Conservation (phyloP, 352 stramenopile species). For the Stramenopiles sp. region DNA sequence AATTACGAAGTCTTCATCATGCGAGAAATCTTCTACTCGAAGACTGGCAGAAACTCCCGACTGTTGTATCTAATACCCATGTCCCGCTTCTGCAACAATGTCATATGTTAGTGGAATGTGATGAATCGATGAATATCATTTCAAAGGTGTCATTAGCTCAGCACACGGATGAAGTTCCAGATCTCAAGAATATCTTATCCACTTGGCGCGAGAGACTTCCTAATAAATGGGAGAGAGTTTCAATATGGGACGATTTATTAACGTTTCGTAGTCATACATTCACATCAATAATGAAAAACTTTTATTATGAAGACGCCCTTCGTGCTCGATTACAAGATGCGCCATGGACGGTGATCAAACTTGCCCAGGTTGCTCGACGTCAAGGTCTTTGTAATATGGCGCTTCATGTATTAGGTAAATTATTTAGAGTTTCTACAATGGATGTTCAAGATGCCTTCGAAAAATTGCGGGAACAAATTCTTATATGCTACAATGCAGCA, state of each 20-base stretch:
- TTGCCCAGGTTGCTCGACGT: conserved; percentile 50
- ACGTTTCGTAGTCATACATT: conserved; percentile 67
- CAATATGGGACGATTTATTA: conserved; percentile 58
- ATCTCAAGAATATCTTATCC: too few relatives aligned
- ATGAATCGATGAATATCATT: too few relatives aligned
- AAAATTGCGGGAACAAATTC: too few relatives aligned
- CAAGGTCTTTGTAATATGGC: conserved; percentile 44
- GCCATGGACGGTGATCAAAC: conserved; percentile 53
- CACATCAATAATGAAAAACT: conserved; percentile 37
- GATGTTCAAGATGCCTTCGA: too few relatives aligned
- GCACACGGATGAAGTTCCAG: too few relatives aligned
- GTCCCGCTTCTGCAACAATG: conserved; percentile 40
- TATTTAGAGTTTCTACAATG: too few relatives aligned
- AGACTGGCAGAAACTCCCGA: too few relatives aligned
- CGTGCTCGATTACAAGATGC: conserved; percentile 48
- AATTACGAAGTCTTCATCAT: too few relatives aligned
- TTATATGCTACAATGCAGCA: too few relatives aligned
- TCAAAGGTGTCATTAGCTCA: too few relatives aligned
- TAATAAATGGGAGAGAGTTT: conserved; percentile 58
- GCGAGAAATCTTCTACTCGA: too few relatives aligned
- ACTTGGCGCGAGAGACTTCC: conserved; percentile 54
- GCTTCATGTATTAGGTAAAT: conserved; percentile 33
- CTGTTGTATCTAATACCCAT: too few relatives aligned
- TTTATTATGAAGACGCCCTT: conserved; percentile 24
- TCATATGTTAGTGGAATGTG: conserved; percentile 54